Conservation (phyloP, 2,329 filamentous ascomycete species). For the Penicillium hordei region DNA sequence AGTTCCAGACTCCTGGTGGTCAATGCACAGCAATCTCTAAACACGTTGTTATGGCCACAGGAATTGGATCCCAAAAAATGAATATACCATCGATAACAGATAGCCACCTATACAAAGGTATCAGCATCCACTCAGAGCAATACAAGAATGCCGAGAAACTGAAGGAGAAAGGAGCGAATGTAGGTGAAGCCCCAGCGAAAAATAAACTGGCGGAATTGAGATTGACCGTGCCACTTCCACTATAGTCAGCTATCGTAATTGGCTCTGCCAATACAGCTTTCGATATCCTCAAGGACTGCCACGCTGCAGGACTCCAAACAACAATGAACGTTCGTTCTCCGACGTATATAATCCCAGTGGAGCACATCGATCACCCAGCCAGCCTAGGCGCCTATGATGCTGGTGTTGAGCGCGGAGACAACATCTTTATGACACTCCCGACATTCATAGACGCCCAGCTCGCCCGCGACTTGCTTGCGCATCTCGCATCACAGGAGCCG, state of each 20-base stretch:
- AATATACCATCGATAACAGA: neutral
- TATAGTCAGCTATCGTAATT: constrained; percentile 45
- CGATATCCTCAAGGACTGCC: constrained; percentile 51
- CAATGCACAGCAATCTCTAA: neutral
- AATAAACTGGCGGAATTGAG: neutral
- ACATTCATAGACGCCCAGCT: constrained; percentile 14
- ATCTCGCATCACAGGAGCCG: constrained; percentile 32
- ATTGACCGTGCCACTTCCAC: neutral
- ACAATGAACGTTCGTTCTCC: constrained; percentile 49
- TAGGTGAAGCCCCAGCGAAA: neutral
- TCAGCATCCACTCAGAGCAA: neutral
- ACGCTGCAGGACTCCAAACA: constrained; percentile 41
- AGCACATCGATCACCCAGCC: constrained; percentile 23
- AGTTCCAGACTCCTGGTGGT: neutral
- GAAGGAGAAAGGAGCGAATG: neutral
- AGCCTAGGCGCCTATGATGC: constrained; percentile 30
- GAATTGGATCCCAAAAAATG: neutral
- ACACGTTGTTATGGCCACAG: neutral
- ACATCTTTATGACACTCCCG: constrained; percentile 10
- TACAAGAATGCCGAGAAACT: neutral
- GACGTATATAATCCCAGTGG: constrained; percentile 34
- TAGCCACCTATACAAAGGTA: neutral
- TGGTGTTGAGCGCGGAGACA: constrained; percentile 16
- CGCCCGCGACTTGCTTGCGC: constrained; percentile 18
- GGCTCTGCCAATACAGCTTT: constrained; percentile 51